Conservation (phyloP, 2,329 filamentous ascomycete species). For the Aureobasidium lini region DNA sequence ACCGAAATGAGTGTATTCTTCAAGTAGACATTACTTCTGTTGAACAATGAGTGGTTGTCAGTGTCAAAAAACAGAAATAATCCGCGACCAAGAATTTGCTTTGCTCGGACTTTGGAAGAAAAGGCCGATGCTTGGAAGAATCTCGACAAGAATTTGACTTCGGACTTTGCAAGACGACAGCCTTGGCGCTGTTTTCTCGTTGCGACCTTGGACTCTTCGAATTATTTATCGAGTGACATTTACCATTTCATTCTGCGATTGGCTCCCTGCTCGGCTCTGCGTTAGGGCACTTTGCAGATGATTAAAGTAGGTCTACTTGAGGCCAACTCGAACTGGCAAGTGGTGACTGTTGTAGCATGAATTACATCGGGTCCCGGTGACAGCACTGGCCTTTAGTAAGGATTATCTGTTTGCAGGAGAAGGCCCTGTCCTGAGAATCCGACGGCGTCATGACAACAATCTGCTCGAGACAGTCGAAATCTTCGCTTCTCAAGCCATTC, state of each 20-base stretch:
- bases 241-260: not conserved
- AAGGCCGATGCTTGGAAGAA: not conserved
- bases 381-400: conserved; percentile 34
- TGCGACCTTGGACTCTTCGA: not conserved
- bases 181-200: not conserved
- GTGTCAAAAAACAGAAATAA: not conserved
- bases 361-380: conserved; percentile 34
- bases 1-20: not conserved
- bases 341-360: conserved; percentile 22
- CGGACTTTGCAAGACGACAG: not conserved
- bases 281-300: not conserved
- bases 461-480: conserved; percentile 36
- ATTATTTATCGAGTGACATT: not conserved
- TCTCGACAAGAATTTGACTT: too few species aligned
- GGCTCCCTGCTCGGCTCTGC: not conserved
- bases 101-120: conserved; percentile 5
- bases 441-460: conserved; percentile 23
- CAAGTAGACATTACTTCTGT: not conserved
- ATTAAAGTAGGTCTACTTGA: not conserved
- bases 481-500: conserved; percentile 63
- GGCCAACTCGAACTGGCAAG: not conserved
- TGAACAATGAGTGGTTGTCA: not conserved
- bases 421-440: conserved; percentile 35
- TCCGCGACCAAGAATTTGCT: conserved; percentile 6
- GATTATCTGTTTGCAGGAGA: conserved; percentile 35